phyloP scores from a whole-genome alignment of 2,329 filamentous ascomycete species.

The Trichoderma asperellum region DNA sequence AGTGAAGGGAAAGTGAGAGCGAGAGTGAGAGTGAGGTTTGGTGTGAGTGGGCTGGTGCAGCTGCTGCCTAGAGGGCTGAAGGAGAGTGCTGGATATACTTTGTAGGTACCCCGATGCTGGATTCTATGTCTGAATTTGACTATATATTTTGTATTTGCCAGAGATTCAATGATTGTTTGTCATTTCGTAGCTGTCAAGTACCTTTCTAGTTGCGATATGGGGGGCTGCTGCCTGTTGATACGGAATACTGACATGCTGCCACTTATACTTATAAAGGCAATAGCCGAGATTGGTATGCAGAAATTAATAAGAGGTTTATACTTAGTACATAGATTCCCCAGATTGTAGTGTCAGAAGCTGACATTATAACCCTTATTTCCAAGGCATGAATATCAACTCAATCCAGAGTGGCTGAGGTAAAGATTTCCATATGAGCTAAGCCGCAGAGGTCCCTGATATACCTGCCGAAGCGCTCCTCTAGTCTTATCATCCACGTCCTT shows the following conservation, averaged over 20 bases:
- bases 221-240: not conserved
- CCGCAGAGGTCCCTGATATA: no score
- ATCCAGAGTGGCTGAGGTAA: no score
- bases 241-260: not conserved
- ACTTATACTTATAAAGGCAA: not conserved
- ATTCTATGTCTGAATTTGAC: not conserved
- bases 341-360: no score
- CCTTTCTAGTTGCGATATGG: not conserved
- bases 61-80: constrained; percentile 19
- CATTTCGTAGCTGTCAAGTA: not conserved
- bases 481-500: no score
- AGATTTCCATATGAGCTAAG: no score
- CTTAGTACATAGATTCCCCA: no score
- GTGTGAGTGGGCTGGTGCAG: not conserved
- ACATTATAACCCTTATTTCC: no score
- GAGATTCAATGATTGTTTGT: not conserved
- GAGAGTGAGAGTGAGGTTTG: not conserved
- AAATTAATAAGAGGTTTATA: not conserved
- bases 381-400: no score
- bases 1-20: not conserved
- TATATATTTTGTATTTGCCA: not conserved
- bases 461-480: no score
- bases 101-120: not conserved
- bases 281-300: not conserved
- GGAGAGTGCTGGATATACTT: not conserved